Percentiles rank a stretch among this genome's conserved stretches.
These are phyloP conservation scores for Fomitopsis betulina DNA, from an alignment of 1,284 basidiomycete species.

Conservation along the genomic window DNA sequence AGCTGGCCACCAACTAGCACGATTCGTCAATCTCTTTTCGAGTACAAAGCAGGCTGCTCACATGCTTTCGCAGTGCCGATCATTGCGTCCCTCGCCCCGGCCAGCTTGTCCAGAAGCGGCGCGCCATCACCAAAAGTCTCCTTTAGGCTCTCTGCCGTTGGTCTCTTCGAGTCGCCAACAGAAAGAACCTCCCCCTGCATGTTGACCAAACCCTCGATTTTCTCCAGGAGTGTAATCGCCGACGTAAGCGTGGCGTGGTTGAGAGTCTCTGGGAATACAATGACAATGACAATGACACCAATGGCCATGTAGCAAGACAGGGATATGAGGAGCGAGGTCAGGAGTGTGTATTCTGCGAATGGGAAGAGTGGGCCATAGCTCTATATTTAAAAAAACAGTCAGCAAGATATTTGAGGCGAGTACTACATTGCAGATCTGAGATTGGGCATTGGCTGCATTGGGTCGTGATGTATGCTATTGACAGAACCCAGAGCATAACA, in stretches of 20 bases:
- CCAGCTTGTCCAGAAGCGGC: conserved; percentile 27
- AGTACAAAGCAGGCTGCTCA: conserved; percentile 6
- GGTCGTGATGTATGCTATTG: too few species aligned
- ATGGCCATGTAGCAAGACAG: conserved; percentile 57
- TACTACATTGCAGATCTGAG: not conserved
- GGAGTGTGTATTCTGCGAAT: conserved; percentile 56
- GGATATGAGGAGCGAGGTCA: conserved; percentile 55
- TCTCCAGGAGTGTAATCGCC: conserved; percentile 29
- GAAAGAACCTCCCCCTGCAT: conserved; percentile 39
- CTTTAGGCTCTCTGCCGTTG: conserved; percentile 24
- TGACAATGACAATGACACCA: conserved; percentile 46
- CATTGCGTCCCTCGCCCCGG: conserved; percentile 23
- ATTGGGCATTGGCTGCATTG: too few species aligned
- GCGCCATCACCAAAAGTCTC: conserved; percentile 26
- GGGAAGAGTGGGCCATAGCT: conserved; percentile 61
- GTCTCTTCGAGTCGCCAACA: not conserved
- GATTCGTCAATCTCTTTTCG: not conserved
- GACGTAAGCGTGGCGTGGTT: conserved; percentile 44
- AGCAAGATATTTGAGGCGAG: not conserved
- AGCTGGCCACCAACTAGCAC: conserved; percentile 36
- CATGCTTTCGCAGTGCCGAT: conserved; percentile 22
- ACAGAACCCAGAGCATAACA: too few species aligned
- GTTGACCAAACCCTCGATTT: conserved; percentile 31
- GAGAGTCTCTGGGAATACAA: conserved; percentile 74
- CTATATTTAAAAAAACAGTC: conserved; percentile 21